Base-by-base conservation (phyloP, 495 filamentous ascomycete species). In the Penicillium ochrochloron region DNA sequence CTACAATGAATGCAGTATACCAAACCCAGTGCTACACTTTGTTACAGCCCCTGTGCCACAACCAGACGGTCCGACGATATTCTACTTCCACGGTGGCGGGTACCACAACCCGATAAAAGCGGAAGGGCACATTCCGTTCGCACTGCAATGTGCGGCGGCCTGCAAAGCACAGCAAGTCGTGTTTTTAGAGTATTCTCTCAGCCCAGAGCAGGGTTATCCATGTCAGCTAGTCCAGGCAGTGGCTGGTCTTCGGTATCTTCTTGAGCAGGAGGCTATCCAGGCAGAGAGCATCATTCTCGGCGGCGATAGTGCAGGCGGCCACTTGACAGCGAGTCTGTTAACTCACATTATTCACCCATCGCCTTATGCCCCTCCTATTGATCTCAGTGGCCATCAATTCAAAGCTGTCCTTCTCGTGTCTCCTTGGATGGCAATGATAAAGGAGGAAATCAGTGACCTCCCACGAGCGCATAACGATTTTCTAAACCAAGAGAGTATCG, bases 191-290 rank as follows among this genome's bases (percentile, higher is more conserved):
- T 54, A 54, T 14, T 54, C 51, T n/a, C 29, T 54, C 27, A 54
- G 15, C 15, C 51, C 51, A 3, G 51, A 54, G 51, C 51, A 54
- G 15, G 27, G 3, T 15, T 54, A 31, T 27, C 51, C 51, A 17
- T 34, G 51, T 17, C 51, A 54, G n/a, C n/a, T 54, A 11, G n/a
- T 54, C 25, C 51, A 54, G 51, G 51, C 51, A 10, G 51, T 54
- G 15, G 51, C 51, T 10, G 51, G 27, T 7, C 29, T 54, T 4
- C 14, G 51, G 51, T 34, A 33, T 54, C 51, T 54, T 17, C 51
- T 54, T 19, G 27, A 31, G 27, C 27, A 54, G 9, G n/a, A 54
- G 51, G 27, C 15, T 3, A n/a, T 54, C 8, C 17, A 10, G 33
- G 29, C 31, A 14, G 51, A 54, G 31, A 21, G 19, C 27, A 33